Conservation (phyloP, 2,329 filamentous ascomycete genomes). For the Colletotrichum incanum region DNA sequence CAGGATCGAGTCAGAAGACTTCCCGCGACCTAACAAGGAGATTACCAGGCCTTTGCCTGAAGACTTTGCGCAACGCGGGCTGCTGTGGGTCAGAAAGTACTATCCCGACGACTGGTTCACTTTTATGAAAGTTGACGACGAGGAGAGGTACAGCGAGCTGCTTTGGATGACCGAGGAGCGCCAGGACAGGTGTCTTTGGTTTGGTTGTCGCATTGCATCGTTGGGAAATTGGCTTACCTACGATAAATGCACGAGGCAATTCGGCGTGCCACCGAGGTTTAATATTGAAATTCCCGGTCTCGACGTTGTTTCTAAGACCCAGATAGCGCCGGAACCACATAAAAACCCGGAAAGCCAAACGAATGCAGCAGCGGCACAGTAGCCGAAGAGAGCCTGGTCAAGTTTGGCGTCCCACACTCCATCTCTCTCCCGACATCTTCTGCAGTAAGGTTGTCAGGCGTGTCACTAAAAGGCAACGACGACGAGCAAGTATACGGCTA, state of each 20-base stretch:
- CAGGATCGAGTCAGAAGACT: conserved; percentile 53
- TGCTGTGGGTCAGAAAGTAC: conserved; percentile 73
- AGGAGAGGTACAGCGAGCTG: conserved; percentile 76
- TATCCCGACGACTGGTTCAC: conserved; percentile 73
- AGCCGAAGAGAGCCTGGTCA: no score
- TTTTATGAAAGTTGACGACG: conserved; percentile 74
- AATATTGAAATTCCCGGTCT: conserved; percentile 46
- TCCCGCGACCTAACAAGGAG: conserved; percentile 63
- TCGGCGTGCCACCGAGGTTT: conserved; percentile 57
- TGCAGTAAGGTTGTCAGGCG: no score
- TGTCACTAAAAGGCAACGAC: no score
- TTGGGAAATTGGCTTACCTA: conserved; percentile 63
- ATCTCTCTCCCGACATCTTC: no score
- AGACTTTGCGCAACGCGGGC: conserved; percentile 77
- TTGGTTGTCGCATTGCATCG: conserved; percentile 65
- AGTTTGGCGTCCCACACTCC: no score
- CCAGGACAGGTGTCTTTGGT: conserved; percentile 67
- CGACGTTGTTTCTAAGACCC: no score
- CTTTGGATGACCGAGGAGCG: conserved; percentile 69
- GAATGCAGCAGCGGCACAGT: no score
- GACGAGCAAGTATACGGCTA: no score
- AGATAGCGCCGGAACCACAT: no score
- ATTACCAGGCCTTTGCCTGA: conserved; percentile 74
- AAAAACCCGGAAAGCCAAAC: no score
- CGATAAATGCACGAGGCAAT: conserved; percentile 54